Evolutionary conservation across 2,329 filamentous ascomycete species (phyloP).

Genomic region (Pseudogymnoascus destructans): DNA sequence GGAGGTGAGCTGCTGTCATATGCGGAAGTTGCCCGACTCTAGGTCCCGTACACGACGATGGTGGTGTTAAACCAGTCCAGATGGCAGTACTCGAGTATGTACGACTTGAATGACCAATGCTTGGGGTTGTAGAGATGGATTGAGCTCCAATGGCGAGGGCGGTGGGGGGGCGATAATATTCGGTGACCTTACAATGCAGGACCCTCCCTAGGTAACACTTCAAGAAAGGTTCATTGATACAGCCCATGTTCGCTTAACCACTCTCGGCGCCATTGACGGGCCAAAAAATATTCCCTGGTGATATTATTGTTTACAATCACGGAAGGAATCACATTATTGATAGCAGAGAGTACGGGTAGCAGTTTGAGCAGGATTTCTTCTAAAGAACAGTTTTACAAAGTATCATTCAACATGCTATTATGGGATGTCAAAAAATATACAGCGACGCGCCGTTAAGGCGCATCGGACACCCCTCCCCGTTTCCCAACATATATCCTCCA

Average conservation of each 20-base stretch:
- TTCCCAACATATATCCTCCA: conserved; percentile 15
- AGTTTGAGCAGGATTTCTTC: conserved; percentile 23
- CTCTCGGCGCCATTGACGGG: not conserved
- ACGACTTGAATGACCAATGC: conserved; percentile 3
- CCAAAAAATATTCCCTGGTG: conserved; percentile 3
- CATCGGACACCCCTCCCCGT: conserved; percentile 10
- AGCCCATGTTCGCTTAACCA: conserved; percentile 2
- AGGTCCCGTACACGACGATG: conserved; percentile 6
- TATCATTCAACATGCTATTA: conserved; percentile 22
- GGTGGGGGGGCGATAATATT: conserved; percentile 8
- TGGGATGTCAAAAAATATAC: conserved; percentile 22
- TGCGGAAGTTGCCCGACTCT: conserved; percentile 6
- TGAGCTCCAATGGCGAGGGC: not conserved
- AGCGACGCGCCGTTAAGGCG: conserved; percentile 13
- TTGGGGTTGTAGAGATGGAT: conserved; percentile 7
- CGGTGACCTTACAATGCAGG: conserved; percentile 8
- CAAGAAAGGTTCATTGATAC: conserved; percentile 7
- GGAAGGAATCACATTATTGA: conserved; percentile 6
- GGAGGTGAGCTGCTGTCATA: conserved; percentile 3
- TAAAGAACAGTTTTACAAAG: conserved; percentile 26
- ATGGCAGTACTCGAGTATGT: not conserved
- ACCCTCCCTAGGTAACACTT: conserved; percentile 2
- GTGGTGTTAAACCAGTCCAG: not conserved
- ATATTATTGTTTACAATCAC: conserved; percentile 7
- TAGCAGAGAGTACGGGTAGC: not conserved